phyloP scores from a whole-genome alignment of 2,329 filamentous ascomycete genomes.

The Cercospora canescens region DNA sequence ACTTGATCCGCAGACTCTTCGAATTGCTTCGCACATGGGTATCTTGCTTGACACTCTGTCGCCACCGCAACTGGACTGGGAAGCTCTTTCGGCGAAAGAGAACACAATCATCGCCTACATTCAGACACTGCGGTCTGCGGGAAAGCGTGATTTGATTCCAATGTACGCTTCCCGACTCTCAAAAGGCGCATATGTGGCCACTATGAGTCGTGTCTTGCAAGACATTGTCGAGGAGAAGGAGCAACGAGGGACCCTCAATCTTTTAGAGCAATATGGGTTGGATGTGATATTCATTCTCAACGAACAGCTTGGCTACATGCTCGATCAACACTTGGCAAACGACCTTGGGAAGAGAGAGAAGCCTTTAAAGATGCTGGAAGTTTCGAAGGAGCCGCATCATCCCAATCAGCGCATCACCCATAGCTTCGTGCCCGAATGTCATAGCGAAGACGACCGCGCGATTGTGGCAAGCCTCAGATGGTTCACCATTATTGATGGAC shows the following conservation, averaged over 20 bases:
- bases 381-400: conserved; percentile 45
- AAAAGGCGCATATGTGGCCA: conserved; percentile 63
- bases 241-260: conserved; percentile 66
- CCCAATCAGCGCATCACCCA: conserved; percentile 65
- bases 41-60: conserved; percentile 58
- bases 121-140: conserved; percentile 70
- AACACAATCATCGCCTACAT: conserved; percentile 82
- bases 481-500: conserved; percentile 72
- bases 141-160: conserved; percentile 77
- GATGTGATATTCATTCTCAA: conserved; percentile 73
- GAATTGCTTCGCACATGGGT: conserved; percentile 55
- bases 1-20: conserved; percentile 45
- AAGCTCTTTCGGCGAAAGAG: conserved; percentile 58
- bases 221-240: conserved; percentile 66
- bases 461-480: conserved; percentile 83
- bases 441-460: conserved; percentile 63
- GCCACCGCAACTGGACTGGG: conserved; percentile 47
- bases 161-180: conserved; percentile 82
- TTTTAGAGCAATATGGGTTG: conserved; percentile 75
- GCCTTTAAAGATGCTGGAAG: conserved; percentile 51
- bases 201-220: conserved; percentile 75
- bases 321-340: conserved; percentile 26
- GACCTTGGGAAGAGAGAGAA: conserved; percentile 6
- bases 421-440: conserved; percentile 64
- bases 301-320: conserved; percentile 55